Evolutionary conservation across 371 early-diverging fungal species (phyloP).

Genomic region (Zopfochytrium polystomum): DNA sequence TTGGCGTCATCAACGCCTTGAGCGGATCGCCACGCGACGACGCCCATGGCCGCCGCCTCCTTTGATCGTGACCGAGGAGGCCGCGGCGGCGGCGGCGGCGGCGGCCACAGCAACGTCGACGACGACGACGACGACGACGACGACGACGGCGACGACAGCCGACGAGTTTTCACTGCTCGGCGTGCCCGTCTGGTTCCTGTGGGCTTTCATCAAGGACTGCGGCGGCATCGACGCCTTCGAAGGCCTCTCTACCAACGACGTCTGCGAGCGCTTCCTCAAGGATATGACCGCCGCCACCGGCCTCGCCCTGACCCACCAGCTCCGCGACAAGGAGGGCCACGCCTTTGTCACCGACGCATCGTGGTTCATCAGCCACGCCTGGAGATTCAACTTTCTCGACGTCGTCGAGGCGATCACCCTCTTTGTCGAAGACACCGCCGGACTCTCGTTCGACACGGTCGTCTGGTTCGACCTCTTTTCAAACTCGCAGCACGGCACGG

Average conservation of each 20-base stretch:
- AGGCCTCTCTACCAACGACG: slow-evolving; percentile 17
- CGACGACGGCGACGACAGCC: not conserved
- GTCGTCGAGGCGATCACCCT: slow-evolving; percentile 18
- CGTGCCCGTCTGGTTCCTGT: not conserved
- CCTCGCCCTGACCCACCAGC: slow-evolving; percentile 1
- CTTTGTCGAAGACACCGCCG: not conserved
- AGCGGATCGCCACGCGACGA: not conserved
- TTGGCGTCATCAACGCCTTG: not conserved
- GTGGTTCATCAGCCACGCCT: slow-evolving; percentile 26
- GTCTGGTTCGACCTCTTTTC: slow-evolving; percentile 30
- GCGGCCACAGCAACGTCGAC: not conserved
- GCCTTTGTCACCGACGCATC: not conserved
- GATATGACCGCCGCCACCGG: slow-evolving; percentile 11
- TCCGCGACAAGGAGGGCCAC: not conserved
- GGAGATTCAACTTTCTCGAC: slow-evolving; percentile 25
- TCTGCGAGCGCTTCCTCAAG: slow-evolving; percentile 23
- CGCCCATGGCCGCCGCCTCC: not conserved
- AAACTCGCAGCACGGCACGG: slow-evolving; percentile 20
- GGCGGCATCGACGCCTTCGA: slow-evolving; percentile 22
- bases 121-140: not conserved
- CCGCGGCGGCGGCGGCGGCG: not conserved
- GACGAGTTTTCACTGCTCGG: not conserved
- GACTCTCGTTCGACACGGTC: not conserved
- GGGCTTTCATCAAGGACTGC: slow-evolving; percentile 9
- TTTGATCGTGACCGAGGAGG: not conserved